Percentiles rank a stretch among this genome's conserved stretches.
Evolutionary conservation across 441 rosid species (phyloP).

Genomic region (Cnidoscolus chayamansa): DNA sequence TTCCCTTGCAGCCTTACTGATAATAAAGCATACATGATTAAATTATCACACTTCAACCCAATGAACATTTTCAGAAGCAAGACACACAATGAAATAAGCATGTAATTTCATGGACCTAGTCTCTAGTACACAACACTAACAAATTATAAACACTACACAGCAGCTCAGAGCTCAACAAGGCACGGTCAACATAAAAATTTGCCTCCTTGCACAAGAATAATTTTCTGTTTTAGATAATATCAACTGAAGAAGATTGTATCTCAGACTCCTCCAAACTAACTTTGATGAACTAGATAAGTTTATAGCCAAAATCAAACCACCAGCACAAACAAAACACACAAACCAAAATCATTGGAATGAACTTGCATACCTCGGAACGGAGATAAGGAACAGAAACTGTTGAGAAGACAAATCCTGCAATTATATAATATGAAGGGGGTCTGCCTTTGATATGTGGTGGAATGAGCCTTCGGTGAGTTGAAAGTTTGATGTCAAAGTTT

Average conservation of each 20-base stretch:
- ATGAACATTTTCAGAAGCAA: background rate
- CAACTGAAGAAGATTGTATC: background rate
- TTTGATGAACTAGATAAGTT: background rate
- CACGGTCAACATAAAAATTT: background rate
- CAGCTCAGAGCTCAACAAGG: background rate
- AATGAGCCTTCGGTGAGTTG: conserved; percentile 72
- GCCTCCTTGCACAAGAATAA: background rate
- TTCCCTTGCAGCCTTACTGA: background rate
- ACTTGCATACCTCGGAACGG: conserved; percentile 73
- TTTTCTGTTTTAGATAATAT: background rate
- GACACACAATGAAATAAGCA: background rate
- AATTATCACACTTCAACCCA: background rate
- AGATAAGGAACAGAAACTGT: conserved; percentile 91
- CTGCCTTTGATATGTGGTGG: conserved; percentile 74
- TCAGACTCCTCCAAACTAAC: background rate
- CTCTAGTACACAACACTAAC: background rate
- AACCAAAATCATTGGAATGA: background rate
- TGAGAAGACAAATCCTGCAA: conserved; percentile 89
- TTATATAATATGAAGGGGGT: conserved; percentile 84
- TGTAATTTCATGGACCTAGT: background rate
- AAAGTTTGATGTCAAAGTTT: conserved; percentile 66
- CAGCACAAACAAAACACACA: background rate
- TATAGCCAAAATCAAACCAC: background rate
- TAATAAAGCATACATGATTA: background rate
- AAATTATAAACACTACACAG: background rate